These are phyloP conservation scores for Dentipellis sp. DNA, from an alignment of 768 basidiomycete genomes.

Conservation along the genomic window DNA sequence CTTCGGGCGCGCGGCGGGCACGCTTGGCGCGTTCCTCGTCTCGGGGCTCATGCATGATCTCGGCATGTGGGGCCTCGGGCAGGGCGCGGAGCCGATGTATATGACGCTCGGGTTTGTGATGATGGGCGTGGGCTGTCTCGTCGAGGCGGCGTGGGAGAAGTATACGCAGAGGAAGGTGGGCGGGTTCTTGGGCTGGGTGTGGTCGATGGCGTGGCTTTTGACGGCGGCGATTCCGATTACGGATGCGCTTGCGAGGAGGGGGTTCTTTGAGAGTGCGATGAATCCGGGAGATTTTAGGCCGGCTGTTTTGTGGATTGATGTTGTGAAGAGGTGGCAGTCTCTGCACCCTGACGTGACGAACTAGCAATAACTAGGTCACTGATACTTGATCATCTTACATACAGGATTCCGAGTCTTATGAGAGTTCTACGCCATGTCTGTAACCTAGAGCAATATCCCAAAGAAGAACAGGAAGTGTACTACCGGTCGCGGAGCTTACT, in stretches of 20 bases:
- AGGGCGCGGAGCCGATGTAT: constrained; percentile 3
- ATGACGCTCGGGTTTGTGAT: constrained; percentile 13
- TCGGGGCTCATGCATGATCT: constrained; percentile 14
- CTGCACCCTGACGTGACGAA: neutral
- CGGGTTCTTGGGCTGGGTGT: constrained; percentile 9
- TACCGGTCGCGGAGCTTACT: neutral
- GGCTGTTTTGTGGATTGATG: constrained; percentile 10
- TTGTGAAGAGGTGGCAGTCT: constrained; percentile 11
- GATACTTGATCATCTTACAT: too few species aligned
- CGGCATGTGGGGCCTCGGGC: constrained; percentile 9
- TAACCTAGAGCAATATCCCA: too few species aligned
- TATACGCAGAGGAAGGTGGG: constrained; percentile 8
- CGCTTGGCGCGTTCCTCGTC: constrained; percentile 11
- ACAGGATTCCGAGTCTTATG: too few species aligned
- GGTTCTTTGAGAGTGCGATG: constrained; percentile 11
- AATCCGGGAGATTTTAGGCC: constrained; percentile 3
- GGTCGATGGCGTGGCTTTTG: constrained; percentile 9
- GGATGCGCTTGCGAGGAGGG: constrained; percentile 11
- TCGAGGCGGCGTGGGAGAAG: constrained; percentile 6
- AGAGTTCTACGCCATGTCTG: too few species aligned
- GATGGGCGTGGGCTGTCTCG: constrained; percentile 8
- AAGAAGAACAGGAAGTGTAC: neutral
- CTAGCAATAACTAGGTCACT: too few species aligned
- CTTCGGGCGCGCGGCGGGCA: constrained; percentile 7
- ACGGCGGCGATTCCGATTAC: constrained; percentile 9